Base-by-base conservation (phyloP, 495 filamentous ascomycete genomes). In the Monascus purpureus region DNA sequence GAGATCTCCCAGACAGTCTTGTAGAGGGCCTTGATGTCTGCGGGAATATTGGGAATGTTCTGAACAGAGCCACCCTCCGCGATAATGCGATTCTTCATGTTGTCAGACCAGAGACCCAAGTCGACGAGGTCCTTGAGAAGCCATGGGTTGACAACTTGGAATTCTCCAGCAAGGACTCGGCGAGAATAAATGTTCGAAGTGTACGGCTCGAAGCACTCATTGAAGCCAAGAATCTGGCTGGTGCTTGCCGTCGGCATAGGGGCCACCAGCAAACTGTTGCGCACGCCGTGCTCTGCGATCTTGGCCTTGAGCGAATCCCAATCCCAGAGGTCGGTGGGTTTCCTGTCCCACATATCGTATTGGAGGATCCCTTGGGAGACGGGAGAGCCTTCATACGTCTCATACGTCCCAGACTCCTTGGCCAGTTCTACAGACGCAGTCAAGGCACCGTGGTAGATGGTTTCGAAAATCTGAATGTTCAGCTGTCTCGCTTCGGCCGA, bases 51-150 rank as follows among this genome's bases (percentile, higher is more conserved):
- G 44, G 86, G 78, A 40, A 97, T 83, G 59, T 86, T 85, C 61
- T 96, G 90, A 39, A 97, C 86, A 6, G 85, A 93, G 31, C 90
- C 90, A 41, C 84, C 85, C 29, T 90, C 88, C 39, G 90, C 79
- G 46, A 97, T 96, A 68, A 97, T 97, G 43, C 90, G 84, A 67
- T 97, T 97, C 73, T 97, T 97, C 90, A 97, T 97, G 68, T 85
- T 86, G 61, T 97, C 90, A 22, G 87, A 94, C 90, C 90, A 97
- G 18, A 97, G 70, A 39, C 90, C 90, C 66, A 95, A 80, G 45
- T 97, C 90, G 36, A 97, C 90, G 11, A 97, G 74, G 47, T 97
- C 90, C 69, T 94, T 95, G 33, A 97, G 75, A 29, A 97, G 64
- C 92, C 92, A 96, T 17, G 90, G 90, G 69, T 97, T 97, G 58